phyloP scores from a whole-genome alignment of 2,329 filamentous ascomycete species.

The Tolypocladium capitatum region DNA sequence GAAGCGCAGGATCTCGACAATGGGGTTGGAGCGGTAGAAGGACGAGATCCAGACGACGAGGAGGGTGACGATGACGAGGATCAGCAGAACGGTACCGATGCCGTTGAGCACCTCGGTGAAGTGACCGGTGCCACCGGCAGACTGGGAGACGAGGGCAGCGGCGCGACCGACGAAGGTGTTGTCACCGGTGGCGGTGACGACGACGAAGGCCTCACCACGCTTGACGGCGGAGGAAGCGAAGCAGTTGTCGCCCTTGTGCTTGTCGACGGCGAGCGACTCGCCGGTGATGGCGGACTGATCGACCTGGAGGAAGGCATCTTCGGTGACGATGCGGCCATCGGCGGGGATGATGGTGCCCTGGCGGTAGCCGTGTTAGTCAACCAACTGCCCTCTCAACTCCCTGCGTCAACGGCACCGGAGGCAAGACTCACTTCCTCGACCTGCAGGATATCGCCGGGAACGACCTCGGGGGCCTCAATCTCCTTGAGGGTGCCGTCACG shows the following conservation, averaged over 20 bases:
- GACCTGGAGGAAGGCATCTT: conserved; percentile 74
- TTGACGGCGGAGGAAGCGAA: conserved; percentile 83
- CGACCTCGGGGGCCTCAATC: conserved; percentile 70
- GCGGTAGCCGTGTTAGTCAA: neutral
- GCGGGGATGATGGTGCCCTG: conserved; percentile 78
- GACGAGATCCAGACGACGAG: conserved; percentile 75
- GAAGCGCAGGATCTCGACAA: conserved; percentile 68
- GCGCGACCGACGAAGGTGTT: conserved; percentile 83
- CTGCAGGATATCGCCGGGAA: conserved; percentile 81
- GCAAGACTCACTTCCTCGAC: conserved; percentile 49
- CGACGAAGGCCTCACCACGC: conserved; percentile 74
- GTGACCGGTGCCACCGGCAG: conserved; percentile 62
- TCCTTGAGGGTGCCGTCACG: conserved; percentile 66
- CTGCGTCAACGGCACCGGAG: neutral
- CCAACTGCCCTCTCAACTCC: neutral
- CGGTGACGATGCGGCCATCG: conserved; percentile 74
- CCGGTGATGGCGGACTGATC: conserved; percentile 89
- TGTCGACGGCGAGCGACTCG: conserved; percentile 83
- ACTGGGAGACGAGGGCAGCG: conserved; percentile 71
- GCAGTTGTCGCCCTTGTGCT: conserved; percentile 67
- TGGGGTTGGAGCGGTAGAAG: conserved; percentile 76
- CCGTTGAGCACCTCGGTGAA: conserved; percentile 85
- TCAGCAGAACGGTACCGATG: conserved; percentile 67
- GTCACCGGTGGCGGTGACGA: conserved; percentile 76
- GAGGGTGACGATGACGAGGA: conserved; percentile 69